phyloP scores from a whole-genome alignment of 441 rosid genomes.

The Eutrema salsugineum region DNA sequence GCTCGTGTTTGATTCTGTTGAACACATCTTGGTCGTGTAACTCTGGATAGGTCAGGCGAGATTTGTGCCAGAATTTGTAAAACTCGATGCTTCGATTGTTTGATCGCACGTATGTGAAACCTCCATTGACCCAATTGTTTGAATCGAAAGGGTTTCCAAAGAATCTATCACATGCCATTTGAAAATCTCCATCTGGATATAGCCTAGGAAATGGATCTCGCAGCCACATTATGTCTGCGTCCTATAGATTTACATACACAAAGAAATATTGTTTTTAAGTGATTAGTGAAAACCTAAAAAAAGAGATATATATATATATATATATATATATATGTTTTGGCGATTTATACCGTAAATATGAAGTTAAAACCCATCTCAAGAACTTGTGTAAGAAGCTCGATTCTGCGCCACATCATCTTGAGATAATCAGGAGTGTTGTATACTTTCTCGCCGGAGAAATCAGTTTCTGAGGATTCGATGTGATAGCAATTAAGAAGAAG shows the following conservation, averaged over 20 bases:
- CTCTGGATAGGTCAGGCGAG: constrained; percentile 55
- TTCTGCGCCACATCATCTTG: constrained; percentile 52
- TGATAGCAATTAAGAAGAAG: constrained; percentile 35
- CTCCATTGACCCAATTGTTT: constrained; percentile 72
- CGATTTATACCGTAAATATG: constrained; percentile 42
- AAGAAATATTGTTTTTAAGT: neutral
- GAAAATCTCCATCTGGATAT: constrained; percentile 75
- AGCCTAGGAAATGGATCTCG: constrained; percentile 86
- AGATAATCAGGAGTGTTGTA: constrained; percentile 42
- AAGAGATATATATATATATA: too few relatives aligned
- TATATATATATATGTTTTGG: too few relatives aligned
- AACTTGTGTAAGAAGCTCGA: constrained; percentile 34
- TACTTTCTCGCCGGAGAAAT: constrained; percentile 39
- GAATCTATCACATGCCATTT: constrained; percentile 84
- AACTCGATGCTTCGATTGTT: constrained; percentile 72
- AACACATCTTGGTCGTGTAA: constrained; percentile 86
- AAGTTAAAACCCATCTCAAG: constrained; percentile 45
- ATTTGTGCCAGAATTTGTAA: constrained; percentile 80
- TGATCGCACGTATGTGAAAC: constrained; percentile 75
- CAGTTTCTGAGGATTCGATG: constrained; percentile 15
- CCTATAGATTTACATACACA: constrained; percentile 31
- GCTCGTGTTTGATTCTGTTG: constrained; percentile 57
- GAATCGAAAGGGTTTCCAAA: constrained; percentile 51
- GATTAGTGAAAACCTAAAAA: neutral
- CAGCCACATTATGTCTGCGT: constrained; percentile 94